Base-by-base conservation (phyloP, 2,329 filamentous ascomycete genomes). In the Claviceps sp. region DNA sequence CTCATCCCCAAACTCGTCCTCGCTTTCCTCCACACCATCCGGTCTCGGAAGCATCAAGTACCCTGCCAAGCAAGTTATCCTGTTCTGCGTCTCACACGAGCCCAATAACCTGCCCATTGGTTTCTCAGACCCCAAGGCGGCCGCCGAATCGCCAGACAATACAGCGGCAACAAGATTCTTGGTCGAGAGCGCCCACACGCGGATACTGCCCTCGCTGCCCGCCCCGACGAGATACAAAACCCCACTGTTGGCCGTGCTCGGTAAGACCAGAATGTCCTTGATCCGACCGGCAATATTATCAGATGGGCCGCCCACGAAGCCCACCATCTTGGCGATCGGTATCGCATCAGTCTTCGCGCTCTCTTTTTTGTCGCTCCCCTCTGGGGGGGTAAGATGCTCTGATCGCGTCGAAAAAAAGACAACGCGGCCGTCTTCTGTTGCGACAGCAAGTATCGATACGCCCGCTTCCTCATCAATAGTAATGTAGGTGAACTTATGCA, bases 391-490 rank as follows among this genome's bases (percentile, higher is more conserved):
- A 5, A 79, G 59, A 54, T 79, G 72, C 9, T 71, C 69, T 0
- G 67, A 65, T 47, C 71, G 75, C 2, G 88, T 89, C 39, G 85
- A 84, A 65, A 88, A 95, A 65, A 97, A 88, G 49, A 95, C 62
- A 38, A 97, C 77, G 50, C 86, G 77, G 1, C 93, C 93, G 64
- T 97, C 91, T 65, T 97, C 93, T 0, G 93, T 96, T 1, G 88
- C 88, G 1, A 93, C 74, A 0, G 85, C 82, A 43, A 97, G 68
- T 5, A 90, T 65, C 7, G 66, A 64, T n/a, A 68, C 62, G 38
- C 59, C 60, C 6, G 55, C 54, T 47, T 62, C 64, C 37, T 63
- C 62, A 16, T 81, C 77, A 20, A 77, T 62, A 34, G 74, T 65
- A 37, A 95, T 61, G 65, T 95, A 95, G 52, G 73, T 72, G 56